Evolutionary conservation across 129 eudicot genomes (phyloP), one percentile per base, ranked within the genome.

Genomic region (Centaurea solstitialis): DNA sequence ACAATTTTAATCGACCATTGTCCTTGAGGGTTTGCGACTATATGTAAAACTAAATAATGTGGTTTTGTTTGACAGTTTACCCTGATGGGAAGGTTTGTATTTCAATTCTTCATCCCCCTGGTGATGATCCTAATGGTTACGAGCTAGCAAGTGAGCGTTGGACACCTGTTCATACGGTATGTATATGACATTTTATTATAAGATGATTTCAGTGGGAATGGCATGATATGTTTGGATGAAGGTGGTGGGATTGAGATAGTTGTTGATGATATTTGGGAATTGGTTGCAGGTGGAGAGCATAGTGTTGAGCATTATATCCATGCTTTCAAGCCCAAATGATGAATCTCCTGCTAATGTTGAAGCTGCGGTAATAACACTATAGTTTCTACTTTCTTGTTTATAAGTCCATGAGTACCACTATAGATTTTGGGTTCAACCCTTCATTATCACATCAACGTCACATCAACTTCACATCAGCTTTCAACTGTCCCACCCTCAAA

Each of bases 311-410:
- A 86, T 90, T 23, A 86, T 90, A 21, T 90, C 90, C 15, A 85
- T 90, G 94, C 94, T 90, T 76, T 85, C 94, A n/a, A 76, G 87
- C 77, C 94, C 94, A 7, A 90, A 90, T 12, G 89, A 85, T 21
- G 94, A 90, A 45, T 88, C 92, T 38, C 92, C 94, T 26, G 94
- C 94, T 40, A 90, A 90, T 77, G 89, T 88, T 45, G 94, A 90
- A 71, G 94, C 94, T 76, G 94, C 94, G 66, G 88, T 89, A 86
- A 80, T 81, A 43, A 28, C n/a, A 75, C 11, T 17, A 7, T 30
- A 15, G 6, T 15, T 73, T 11, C 15, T 5, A 68, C 22, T 43
- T 17, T 21, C 15, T 9, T 33, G 2, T 28, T 39, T 73, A 17
- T 41, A 11, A 4, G n/a, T n/a, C n/a, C n/a, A n/a, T n/a, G n/a